Conservation (phyloP, 805 yeast genomes). For the Brettanomyces anomalus region DNA sequence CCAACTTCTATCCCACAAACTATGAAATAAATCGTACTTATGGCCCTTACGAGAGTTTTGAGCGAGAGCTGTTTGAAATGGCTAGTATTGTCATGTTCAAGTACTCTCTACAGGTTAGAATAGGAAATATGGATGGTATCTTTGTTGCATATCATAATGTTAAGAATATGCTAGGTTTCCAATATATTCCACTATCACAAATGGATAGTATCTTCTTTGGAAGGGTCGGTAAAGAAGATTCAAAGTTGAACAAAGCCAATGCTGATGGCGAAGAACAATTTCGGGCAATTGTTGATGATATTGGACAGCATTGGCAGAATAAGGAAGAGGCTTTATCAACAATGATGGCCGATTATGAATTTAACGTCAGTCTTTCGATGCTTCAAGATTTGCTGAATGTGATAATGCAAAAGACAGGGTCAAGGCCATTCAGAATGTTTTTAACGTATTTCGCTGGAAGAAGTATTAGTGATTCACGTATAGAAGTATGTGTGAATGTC, state of each 20-base stretch:
- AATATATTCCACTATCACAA: slow-evolving; percentile 67
- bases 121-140: slow-evolving; percentile 96
- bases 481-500: slow-evolving; percentile 10
- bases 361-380: slow-evolving; percentile 47
- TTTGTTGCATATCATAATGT: slow-evolving; percentile 87
- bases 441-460: slow-evolving; percentile 10
- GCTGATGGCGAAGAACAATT: slow-evolving; percentile 3
- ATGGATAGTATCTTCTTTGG: slow-evolving; percentile 60
- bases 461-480: slow-evolving; percentile 1
- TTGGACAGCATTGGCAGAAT: slow-evolving; percentile 23
- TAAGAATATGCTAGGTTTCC: slow-evolving; percentile 76
- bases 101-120: slow-evolving; percentile 84
- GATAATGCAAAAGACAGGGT: slow-evolving; percentile 24
- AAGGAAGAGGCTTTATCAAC: slow-evolving; percentile 31
- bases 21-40: slow-evolving; percentile 55
- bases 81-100: slow-evolving; percentile 70
- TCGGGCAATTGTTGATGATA: slow-evolving; percentile 15
- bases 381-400: slow-evolving; percentile 37
- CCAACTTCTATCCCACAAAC: slow-evolving; percentile 44
- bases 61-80: slow-evolving; percentile 70
- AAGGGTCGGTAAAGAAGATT: neutral
- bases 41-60: slow-evolving; percentile 75
- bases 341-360: slow-evolving; percentile 58
- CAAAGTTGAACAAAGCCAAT: neutral
- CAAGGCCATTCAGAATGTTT: slow-evolving; percentile 30